A percentile compares a stretch with the other conserved stretches of the same genome.
Conservation (phyloP, 495 filamentous ascomycete genomes). For the Astrocystis sublimbata region DNA sequence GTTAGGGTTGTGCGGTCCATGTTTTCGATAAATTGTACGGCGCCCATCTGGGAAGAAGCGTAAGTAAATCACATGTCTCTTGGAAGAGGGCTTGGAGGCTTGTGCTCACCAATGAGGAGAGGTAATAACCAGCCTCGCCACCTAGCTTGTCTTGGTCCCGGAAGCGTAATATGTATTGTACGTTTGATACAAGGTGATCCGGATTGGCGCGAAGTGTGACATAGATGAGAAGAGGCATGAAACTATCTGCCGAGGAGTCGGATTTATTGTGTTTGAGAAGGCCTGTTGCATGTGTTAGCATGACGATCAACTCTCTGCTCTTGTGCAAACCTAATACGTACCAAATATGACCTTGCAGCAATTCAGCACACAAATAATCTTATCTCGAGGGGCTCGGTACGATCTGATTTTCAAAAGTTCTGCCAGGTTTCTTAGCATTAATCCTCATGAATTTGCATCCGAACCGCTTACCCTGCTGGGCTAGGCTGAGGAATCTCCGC, state of each 20-base stretch:
- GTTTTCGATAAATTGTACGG: constrained; percentile 94
- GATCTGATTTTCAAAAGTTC: constrained; percentile 94
- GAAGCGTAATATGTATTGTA: constrained; percentile 96
- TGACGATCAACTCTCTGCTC: not conserved
- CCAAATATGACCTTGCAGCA: constrained; percentile 99
- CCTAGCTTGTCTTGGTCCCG: constrained; percentile 95
- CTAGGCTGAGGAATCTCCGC: constrained; percentile 80
- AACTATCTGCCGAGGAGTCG: constrained; percentile 93
- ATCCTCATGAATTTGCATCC: not conserved
- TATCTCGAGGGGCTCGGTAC: constrained; percentile 93
- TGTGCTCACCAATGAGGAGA: constrained; percentile 80
- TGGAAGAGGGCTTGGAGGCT: not conserved
- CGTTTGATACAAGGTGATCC: constrained; percentile 92
- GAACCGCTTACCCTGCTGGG: constrained; percentile 70
- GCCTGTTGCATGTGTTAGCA: constrained; percentile 49
- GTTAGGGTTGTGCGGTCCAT: constrained; percentile 92
- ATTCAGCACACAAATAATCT: constrained; percentile 97
- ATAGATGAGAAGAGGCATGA: constrained; percentile 93
- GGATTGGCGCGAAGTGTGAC: constrained; percentile 93
- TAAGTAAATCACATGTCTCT: constrained; percentile 18
- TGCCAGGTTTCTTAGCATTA: constrained; percentile 42
- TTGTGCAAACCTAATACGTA: constrained; percentile 39
- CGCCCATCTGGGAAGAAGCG: constrained; percentile 68
- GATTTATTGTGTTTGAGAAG: constrained; percentile 87
- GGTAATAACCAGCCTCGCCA: constrained; percentile 96